Conservation (phyloP, 371 early-diverging fungal species). For the Rhizopus stolonifer region DNA sequence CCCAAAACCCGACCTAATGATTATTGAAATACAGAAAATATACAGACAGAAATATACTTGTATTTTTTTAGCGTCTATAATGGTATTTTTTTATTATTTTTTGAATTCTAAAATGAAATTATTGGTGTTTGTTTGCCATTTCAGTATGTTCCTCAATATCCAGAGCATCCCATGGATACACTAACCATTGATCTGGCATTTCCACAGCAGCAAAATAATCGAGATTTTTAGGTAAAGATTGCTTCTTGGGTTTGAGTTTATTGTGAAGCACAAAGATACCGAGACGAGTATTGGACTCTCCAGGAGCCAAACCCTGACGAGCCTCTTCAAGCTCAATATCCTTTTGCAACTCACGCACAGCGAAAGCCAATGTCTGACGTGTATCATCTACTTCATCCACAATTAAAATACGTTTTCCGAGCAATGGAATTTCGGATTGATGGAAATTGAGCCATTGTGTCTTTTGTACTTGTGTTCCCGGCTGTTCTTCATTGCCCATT, state of each 20-base stretch:
- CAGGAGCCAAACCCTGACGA: constrained; percentile 46
- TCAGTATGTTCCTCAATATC: constrained; percentile 72
- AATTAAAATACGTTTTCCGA: constrained; percentile 71
- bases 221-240: constrained; percentile 57
- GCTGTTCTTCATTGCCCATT: constrained; percentile 37
- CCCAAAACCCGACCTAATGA: too few species aligned
- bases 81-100: too few species aligned
- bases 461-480: constrained; percentile 63
- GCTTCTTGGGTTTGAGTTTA: constrained; percentile 73
- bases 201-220: constrained; percentile 73
- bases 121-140: constrained; percentile 35
- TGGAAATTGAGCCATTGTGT: constrained; percentile 82
- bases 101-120: neutral
- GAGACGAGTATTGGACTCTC: constrained; percentile 64
- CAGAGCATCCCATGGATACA: constrained; percentile 76
- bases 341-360: constrained; percentile 68
- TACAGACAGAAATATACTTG: too few species aligned
- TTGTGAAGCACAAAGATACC: constrained; percentile 79
- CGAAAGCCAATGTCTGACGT: constrained; percentile 71
- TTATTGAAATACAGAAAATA: too few species aligned
- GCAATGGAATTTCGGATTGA: constrained; percentile 55
- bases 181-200: constrained; percentile 76
- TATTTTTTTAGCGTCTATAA: too few species aligned
- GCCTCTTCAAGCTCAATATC: constrained; percentile 63
- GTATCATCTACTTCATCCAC: constrained; percentile 84